Conservation (phyloP, 352 stramenopile species). For the Pythium plurisporium region DNA sequence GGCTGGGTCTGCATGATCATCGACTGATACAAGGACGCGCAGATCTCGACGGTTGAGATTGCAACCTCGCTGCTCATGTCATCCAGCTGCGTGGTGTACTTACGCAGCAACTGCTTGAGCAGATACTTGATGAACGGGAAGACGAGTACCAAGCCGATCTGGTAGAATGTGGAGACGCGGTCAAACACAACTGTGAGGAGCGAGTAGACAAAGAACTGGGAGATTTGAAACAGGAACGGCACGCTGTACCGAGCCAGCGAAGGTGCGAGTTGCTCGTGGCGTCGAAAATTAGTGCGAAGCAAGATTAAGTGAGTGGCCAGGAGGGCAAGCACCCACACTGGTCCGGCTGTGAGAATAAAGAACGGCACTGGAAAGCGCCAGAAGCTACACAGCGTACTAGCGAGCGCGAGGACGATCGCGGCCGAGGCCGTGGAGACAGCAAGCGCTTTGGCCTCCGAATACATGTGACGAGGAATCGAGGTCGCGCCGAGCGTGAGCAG, state of each 20-base stretch:
- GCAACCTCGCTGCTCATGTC: slow-evolving; percentile 14
- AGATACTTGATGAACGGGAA: slow-evolving; percentile 17
- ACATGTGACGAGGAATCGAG: not conserved
- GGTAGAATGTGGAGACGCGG: not conserved
- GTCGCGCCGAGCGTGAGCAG: slow-evolving; percentile 5
- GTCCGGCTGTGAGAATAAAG: not conserved
- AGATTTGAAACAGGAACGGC: not conserved
- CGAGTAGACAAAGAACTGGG: slow-evolving; percentile 12
- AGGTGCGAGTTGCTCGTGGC: not conserved
- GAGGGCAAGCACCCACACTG: not conserved
- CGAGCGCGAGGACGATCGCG: not conserved
- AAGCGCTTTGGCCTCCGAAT: not conserved
- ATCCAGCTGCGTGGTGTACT: not conserved
- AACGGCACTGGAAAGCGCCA: slow-evolving; percentile 20
- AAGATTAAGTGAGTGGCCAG: not conserved
- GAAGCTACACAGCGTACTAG: not conserved
- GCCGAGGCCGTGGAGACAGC: not conserved
- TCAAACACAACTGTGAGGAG: slow-evolving; percentile 12
- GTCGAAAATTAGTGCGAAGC: not conserved
- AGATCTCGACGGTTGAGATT: slow-evolving; percentile 21
- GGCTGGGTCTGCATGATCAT: slow-evolving; percentile 18
- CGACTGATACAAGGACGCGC: slow-evolving; percentile 20
- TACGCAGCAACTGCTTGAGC: slow-evolving; percentile 11
- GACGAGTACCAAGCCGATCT: slow-evolving; percentile 6
- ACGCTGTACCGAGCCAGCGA: not conserved